Conservation (phyloP, 1,139 yeast genomes). For the Candida frijolesensis region DNA sequence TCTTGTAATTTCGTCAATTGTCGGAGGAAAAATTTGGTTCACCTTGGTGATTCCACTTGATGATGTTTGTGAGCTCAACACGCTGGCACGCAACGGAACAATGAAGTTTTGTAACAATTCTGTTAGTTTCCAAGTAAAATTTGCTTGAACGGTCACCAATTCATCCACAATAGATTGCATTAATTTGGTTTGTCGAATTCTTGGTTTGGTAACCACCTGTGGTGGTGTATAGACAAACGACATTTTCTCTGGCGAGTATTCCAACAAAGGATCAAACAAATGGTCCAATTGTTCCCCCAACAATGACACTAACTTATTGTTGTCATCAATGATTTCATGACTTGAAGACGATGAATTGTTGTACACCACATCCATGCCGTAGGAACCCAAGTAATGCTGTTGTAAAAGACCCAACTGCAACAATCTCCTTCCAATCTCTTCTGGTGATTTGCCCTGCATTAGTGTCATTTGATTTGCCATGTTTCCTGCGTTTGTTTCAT, state of each 20-base stretch:
- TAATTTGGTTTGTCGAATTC: conserved; percentile 15
- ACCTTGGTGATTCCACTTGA: conserved; percentile 60
- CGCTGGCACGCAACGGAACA: conserved; percentile 75
- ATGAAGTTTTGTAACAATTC: conserved; percentile 75
- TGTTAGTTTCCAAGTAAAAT: conserved; percentile 70
- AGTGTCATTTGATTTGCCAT: conserved; percentile 64
- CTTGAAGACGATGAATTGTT: conserved; percentile 40
- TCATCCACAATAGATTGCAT: conserved; percentile 62
- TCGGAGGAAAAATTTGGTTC: conserved; percentile 86
- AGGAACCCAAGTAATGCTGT: conserved; percentile 54
- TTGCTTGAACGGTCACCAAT: conserved; percentile 68
- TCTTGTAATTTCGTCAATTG: conserved; percentile 89
- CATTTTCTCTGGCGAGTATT: conserved; percentile 88
- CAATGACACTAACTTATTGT: conserved; percentile 71
- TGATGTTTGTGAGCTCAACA: conserved; percentile 41
- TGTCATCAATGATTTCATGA: conserved; percentile 47
- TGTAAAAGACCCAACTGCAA: conserved; percentile 61
- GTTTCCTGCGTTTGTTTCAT: conserved; percentile 81
- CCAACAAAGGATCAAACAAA: conserved; percentile 83
- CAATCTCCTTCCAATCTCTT: conserved; percentile 56
- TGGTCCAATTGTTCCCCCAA: conserved; percentile 79
- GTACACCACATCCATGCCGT: conserved; percentile 75
- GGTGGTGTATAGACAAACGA: conserved; percentile 60
- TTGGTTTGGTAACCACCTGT: conserved; percentile 6
- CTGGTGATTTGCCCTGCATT: conserved; percentile 49